These are phyloP conservation scores for Moesziomyces aphidis DNA, from an alignment of 1,284 basidiomycete genomes.

Conservation along the genomic window DNA sequence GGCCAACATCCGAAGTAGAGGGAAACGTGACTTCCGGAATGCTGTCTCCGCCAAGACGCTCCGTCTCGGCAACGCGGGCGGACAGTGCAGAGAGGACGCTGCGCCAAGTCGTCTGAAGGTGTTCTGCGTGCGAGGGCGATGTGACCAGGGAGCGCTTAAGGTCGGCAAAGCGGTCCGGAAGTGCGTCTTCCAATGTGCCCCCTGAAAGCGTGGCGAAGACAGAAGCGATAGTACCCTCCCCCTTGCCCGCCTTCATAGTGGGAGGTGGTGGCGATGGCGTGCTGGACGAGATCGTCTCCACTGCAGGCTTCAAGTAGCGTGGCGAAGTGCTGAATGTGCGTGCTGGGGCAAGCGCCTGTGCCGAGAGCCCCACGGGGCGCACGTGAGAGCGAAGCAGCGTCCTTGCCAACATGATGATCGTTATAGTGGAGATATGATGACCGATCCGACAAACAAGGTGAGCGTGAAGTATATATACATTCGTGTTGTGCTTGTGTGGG, in stretches of 20 bases:
- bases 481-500: no score
- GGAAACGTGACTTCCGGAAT: conserved; percentile 49
- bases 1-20: conserved; percentile 1
- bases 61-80: conserved; percentile 22
- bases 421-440: not conserved
- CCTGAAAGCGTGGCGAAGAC: conserved; percentile 57
- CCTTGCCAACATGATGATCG: no score
- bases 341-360: not conserved
- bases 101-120: conserved; percentile 37
- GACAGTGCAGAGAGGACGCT: conserved; percentile 34
- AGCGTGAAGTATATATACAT: not conserved
- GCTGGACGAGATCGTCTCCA: conserved; percentile 8
- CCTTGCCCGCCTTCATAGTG: conserved; percentile 19
- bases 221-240: conserved; percentile 51
- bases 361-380: no score
- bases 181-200: conserved; percentile 43
- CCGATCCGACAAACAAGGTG: no score
- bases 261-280: conserved; percentile 7
- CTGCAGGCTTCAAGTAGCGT: not conserved
- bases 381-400: not conserved
- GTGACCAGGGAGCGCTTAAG: conserved; percentile 46
- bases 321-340: not conserved
- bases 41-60: conserved; percentile 10
- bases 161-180: conserved; percentile 46
- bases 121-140: conserved; percentile 20